Evolutionary conservation across 2,329 filamentous ascomycete genomes (phyloP), one percentile per base, ranked within the genome.

Genomic region (Niveomyces coronatus): DNA sequence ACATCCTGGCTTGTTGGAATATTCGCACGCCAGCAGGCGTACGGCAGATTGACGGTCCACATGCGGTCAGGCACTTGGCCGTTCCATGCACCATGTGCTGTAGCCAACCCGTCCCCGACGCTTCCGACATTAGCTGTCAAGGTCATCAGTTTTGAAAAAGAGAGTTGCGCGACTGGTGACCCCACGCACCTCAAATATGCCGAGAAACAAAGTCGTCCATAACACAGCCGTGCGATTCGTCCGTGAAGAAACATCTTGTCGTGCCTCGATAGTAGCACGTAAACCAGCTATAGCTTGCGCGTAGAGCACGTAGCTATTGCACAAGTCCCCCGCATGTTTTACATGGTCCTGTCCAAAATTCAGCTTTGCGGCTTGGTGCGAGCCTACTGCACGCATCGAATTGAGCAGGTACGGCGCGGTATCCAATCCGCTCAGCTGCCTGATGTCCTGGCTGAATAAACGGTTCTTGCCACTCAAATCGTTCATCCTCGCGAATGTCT

Each of bases 51-150:
- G 35, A 17, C 11, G 57, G 53, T 0, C 57, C 57, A 3, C 41
- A 47, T 0, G 55, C 54, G 3, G 56, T 39, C 1, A 60, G 43
- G 0, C 57, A 56, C 1, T 43, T 55, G 0, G 53, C 50, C 0
- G 57, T 60, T 7, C 57, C 57, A 17, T 58, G 52, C 0, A 60
- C 51, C 17, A 60, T 47, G 9, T 60, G 57, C 5, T 57, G 54
- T 4, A 57, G 23, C 57, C 57, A 60, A 0, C 53, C 55, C 14
- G 52, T 42, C 0, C 54, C 57, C 0, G 55, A 53, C 0, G 48
- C 40, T 18, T 59, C 56, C 1, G 47, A 52, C 48, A 60, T 53
- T 2, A 60, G 49, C 57, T 60, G 9, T 0, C 15, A 1, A 15
- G 9, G 14, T 10, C 35, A 8, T 32, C 18, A n/a, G 20, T 13